Evolutionary conservation across 352 stramenopile species (phyloP).

Genomic region (Pythium monospermum): DNA sequence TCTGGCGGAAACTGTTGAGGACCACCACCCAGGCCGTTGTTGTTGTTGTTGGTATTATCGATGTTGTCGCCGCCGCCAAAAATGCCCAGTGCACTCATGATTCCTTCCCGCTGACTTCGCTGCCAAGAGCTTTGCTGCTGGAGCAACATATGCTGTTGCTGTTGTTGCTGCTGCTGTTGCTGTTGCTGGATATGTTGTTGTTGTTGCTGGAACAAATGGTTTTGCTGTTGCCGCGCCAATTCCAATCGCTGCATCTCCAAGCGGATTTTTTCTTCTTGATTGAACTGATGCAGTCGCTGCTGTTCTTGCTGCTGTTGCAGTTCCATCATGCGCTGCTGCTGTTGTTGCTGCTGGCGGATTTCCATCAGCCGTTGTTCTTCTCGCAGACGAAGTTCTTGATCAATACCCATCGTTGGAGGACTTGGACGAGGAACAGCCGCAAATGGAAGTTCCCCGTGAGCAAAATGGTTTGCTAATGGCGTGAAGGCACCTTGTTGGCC

Average conservation of each 20-base stretch:
- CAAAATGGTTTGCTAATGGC: slow-evolving; percentile 72
- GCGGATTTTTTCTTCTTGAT: slow-evolving; percentile 74
- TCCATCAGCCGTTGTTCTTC: slow-evolving; percentile 59
- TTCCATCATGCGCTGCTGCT: slow-evolving; percentile 49
- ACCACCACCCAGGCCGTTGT: slow-evolving; percentile 32
- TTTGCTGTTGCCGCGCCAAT: slow-evolving; percentile 63
- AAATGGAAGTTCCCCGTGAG: slow-evolving; percentile 68
- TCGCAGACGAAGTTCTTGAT: slow-evolving; percentile 16
- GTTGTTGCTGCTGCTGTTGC: slow-evolving; percentile 55
- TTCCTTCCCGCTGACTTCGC: slow-evolving; percentile 62
- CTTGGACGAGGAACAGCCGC: slow-evolving; percentile 25
- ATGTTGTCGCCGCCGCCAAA: slow-evolving; percentile 39
- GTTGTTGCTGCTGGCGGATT: slow-evolving; percentile 64
- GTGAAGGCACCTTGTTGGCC: slow-evolving; percentile 63
- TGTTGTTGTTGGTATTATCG: slow-evolving; percentile 22
- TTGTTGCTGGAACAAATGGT: slow-evolving; percentile 51
- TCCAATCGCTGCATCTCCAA: slow-evolving; percentile 81
- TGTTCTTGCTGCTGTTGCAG: slow-evolving; percentile 66
- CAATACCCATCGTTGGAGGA: slow-evolving; percentile 24
- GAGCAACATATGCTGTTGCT: slow-evolving; percentile 62
- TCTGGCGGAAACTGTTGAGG: slow-evolving; percentile 47
- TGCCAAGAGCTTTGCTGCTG: slow-evolving; percentile 81
- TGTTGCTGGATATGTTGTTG: slow-evolving; percentile 39
- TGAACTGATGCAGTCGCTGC: slow-evolving; percentile 60
- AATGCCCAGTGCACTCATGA: slow-evolving; percentile 71